Evolutionary conservation across 192 early-diverging fungal genomes (phyloP).

Genomic region (Paraglomus brasilianum): DNA sequence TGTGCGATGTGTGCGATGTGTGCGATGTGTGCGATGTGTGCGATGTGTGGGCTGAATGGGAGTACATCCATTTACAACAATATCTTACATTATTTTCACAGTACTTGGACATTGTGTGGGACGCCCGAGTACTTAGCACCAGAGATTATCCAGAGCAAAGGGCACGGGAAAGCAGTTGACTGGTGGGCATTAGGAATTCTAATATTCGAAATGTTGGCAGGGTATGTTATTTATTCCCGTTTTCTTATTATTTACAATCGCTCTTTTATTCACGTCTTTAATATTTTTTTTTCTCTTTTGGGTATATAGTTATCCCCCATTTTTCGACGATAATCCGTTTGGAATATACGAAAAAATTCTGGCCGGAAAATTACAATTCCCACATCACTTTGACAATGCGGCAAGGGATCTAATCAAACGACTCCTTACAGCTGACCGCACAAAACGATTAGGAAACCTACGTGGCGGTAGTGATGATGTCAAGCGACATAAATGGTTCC

Average conservation of each 20-base stretch:
- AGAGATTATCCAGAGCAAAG: constrained; percentile 95
- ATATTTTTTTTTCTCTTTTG: neutral
- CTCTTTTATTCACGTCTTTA: neutral
- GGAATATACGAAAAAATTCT: constrained; percentile 99
- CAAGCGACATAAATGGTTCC: constrained; percentile 93
- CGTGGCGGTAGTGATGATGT: constrained; percentile 88
- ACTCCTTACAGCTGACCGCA: constrained; percentile 88
- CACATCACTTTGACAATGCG: constrained; percentile 77
- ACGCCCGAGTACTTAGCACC: constrained; percentile 98
- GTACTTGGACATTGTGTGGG: constrained; percentile 98
- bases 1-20: neutral
- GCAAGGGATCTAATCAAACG: constrained; percentile 90
- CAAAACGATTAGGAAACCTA: constrained; percentile 88
- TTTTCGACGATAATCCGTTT: constrained; percentile 97
- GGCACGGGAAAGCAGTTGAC: constrained; percentile 96
- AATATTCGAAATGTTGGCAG: constrained; percentile 98
- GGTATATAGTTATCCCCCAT: constrained; percentile 75
- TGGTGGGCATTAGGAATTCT: constrained; percentile 99
- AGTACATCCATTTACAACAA: neutral
- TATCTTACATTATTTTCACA: constrained; percentile 32
- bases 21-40: neutral
- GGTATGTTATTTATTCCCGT: constrained; percentile 45
- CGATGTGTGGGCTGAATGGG: too few relatives aligned
- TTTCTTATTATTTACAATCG: neutral
- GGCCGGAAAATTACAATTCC: constrained; percentile 84